These are phyloP conservation scores for Phoenix roebelenii DNA, from an alignment of 176 grass and related monocot species.

Conservation along the genomic window DNA sequence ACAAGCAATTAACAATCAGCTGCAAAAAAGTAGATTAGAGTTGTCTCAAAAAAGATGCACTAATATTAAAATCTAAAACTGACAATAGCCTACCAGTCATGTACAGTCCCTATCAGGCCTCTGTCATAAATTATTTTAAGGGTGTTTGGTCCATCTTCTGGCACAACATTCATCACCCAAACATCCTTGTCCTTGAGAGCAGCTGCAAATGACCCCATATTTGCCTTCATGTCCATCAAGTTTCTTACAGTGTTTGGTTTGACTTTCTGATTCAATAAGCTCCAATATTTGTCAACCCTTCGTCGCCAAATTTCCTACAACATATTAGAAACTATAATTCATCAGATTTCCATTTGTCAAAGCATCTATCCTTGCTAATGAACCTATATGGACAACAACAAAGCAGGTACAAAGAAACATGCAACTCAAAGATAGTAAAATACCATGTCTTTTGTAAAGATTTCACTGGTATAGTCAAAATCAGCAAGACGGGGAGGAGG, in stretches of 20 bases:
- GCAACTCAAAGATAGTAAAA: constrained; percentile 5
- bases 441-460: constrained; percentile 88
- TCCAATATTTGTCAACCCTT: constrained; percentile 86
- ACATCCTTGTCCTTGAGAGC: constrained; percentile 83
- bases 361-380: too few species aligned
- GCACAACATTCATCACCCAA: constrained; percentile 94
- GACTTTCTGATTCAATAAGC: constrained; percentile 58
- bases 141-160: constrained; percentile 80
- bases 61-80: not conserved
- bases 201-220: constrained; percentile 88
- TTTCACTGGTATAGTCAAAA: constrained; percentile 64
- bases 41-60: too few species aligned
- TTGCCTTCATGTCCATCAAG: constrained; percentile 98
- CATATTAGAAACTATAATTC: constrained; percentile 19
- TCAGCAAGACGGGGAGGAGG: constrained; percentile 87
- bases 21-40: too few species aligned
- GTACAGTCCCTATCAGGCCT: constrained; percentile 72
- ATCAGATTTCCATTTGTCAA: too few species aligned
- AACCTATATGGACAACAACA: too few species aligned
- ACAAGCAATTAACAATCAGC: too few species aligned
- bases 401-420: too few species aligned
- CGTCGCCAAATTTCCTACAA: constrained; percentile 86
- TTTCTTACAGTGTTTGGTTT: constrained; percentile 73
- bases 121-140: constrained; percentile 95
- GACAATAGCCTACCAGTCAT: constrained; percentile 64